These are phyloP conservation scores for Lachnellula arida DNA, from an alignment of 2,329 filamentous ascomycete genomes.

Conservation along the genomic window DNA sequence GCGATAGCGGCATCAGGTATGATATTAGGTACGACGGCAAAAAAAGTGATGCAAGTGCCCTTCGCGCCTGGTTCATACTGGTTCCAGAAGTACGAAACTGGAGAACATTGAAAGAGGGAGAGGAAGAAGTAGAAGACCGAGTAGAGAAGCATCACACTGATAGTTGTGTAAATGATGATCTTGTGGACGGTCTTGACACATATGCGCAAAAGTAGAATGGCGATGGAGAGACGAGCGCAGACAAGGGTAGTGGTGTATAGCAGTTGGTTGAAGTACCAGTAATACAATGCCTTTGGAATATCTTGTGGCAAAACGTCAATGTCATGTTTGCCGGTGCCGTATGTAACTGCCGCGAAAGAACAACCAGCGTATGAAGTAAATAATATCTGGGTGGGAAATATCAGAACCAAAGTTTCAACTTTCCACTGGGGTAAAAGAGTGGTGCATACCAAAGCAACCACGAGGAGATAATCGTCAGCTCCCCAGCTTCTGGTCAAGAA, in stretches of 20 bases:
- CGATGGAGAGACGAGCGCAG: constrained; percentile 41
- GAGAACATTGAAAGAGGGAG: constrained; percentile 48
- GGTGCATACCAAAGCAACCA: constrained; percentile 17
- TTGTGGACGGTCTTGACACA: constrained; percentile 42
- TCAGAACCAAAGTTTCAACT: background rate
- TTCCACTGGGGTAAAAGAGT: background rate
- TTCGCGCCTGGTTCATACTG: constrained; percentile 12
- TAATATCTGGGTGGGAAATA: constrained; percentile 8
- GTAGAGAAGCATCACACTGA: constrained; percentile 41
- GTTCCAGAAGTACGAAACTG: constrained; percentile 48
- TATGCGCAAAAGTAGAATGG: constrained; percentile 49
- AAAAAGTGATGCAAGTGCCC: constrained; percentile 34
- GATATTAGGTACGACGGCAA: constrained; percentile 29
- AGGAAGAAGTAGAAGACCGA: constrained; percentile 47
- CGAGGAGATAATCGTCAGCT: constrained; percentile 23
- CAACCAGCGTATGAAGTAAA: constrained; percentile 18
- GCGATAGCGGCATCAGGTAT: constrained; percentile 49
- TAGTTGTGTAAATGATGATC: constrained; percentile 42
- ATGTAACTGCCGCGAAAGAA: constrained; percentile 14
- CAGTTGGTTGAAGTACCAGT: constrained; percentile 53
- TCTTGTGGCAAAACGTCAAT: constrained; percentile 11
- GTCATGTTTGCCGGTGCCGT: constrained; percentile 20
- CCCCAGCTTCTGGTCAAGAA: constrained; percentile 23
- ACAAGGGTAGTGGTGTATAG: constrained; percentile 46
- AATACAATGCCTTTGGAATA: constrained; percentile 17